Base-by-base conservation (phyloP, 1,284 basidiomycete species). In the Entoloma clypeatum region DNA sequence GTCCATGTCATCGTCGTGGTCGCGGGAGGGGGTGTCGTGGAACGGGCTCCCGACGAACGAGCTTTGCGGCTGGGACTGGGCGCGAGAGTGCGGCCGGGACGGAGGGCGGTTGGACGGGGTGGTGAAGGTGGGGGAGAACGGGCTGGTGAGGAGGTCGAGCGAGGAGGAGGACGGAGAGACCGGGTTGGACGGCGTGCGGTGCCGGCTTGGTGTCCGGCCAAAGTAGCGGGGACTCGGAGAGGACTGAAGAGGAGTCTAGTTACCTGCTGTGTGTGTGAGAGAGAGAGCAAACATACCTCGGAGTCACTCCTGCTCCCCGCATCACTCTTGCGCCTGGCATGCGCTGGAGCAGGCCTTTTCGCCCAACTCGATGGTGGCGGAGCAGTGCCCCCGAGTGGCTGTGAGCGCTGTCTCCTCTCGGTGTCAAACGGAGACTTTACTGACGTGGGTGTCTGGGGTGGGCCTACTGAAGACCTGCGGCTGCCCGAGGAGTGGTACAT, bases 291-390 rank as follows among this genome's bases (percentile, higher is more conserved):
- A 61, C 72, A 41, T 39, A 86, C 83, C 70, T 88, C 85, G 3
- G 77, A 78, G 52, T 88, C 85, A 51, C 83, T 86, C 17, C 67
- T 62, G 43, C 67, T 72, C 17, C 83, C 79, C 8, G 80, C 81
- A 50, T 83, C 74, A 46, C 84, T 86, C 63, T 72, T 81, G 35
- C 83, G 67, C 39, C 85, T 68, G 31, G n/a, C n/a, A n/a, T 69
- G 63, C 5, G 77, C 71, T 30, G 82, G 79, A 18, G 71, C 63
- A 5, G 83, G 82, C 4, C 81, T 70, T 46, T 77, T 81, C 13
- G 73, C 55, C 83, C 85, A 88, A 50, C 80, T 84, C 3, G 84
- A 86, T n/a, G n/a, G n/a, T n/a, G n/a, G n/a, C 0, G 85, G 86
- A 1, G 82, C 77, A 13, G 55, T 63, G 41, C 63, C 65, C n/a